Conservation (phyloP, 129 eudicot species). For the Daucus carota region DH1_v3.0 NC_030386.2:31589001-31589500, state of each 20-base stretch:
- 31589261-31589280: conserved; percentile 36
- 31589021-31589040: background rate
- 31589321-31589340: conserved; percentile 42
- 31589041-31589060: background rate
- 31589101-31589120: background rate
- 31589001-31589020: background rate
- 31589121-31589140: conserved; percentile 9
- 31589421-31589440: conserved; percentile 31
- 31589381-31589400: conserved; percentile 21
- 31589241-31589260: conserved; percentile 69
- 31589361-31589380: conserved; percentile 60
- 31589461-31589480: conserved; percentile 29
- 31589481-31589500: conserved; percentile 46
- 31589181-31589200: conserved; percentile 71
- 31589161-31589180: conserved; percentile 72
- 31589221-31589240: conserved; percentile 99
- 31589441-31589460: conserved; percentile 35
- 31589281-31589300: conserved; percentile 35
- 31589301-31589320: conserved; percentile 37
- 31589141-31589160: conserved; percentile 44
- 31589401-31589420: conserved; percentile 23
- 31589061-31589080: background rate
- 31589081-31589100: background rate
- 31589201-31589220: conserved; percentile 95
- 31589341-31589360: conserved; percentile 76